Evolutionary conservation across 2,329 filamentous ascomycete species (phyloP).

Genomic region (Coleophoma cylindrospora): DNA sequence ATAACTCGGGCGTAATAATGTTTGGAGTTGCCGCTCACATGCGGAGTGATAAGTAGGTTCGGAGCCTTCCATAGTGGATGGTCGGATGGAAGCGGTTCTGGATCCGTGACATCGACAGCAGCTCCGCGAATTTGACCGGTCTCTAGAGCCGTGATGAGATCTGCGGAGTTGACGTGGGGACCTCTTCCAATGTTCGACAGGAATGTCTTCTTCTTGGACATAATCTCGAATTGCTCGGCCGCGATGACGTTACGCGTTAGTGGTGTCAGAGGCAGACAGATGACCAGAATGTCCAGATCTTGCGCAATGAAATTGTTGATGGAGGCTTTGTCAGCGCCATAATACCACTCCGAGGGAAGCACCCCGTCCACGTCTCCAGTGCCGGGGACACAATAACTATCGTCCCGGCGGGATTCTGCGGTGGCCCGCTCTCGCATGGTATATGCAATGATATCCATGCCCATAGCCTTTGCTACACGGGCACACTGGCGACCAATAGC

Average conservation of each 20-base stretch:
- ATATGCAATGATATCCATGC: slow-evolving; percentile 70
- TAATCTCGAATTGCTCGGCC: slow-evolving; percentile 40
- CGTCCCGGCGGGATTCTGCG: slow-evolving; percentile 57
- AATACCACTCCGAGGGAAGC: slow-evolving; percentile 47
- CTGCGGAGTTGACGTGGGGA: slow-evolving; percentile 50
- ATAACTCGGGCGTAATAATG: background rate
- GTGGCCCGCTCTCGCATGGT: slow-evolving; percentile 66
- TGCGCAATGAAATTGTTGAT: slow-evolving; percentile 45
- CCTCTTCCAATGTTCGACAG: slow-evolving; percentile 59
- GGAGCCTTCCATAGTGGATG: slow-evolving; percentile 65
- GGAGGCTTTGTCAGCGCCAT: slow-evolving; percentile 35
- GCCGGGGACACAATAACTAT: slow-evolving; percentile 62
- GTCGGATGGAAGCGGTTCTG: slow-evolving; percentile 66
- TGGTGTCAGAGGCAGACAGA: slow-evolving; percentile 45
- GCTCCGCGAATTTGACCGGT: slow-evolving; percentile 48
- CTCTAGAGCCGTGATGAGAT: slow-evolving; percentile 50
- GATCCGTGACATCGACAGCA: slow-evolving; percentile 73
- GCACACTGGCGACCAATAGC: slow-evolving; percentile 49
- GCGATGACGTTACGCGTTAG: slow-evolving; percentile 46
- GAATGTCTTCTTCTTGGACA: slow-evolving; percentile 46
- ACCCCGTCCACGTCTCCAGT: slow-evolving; percentile 50
- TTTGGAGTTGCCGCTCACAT: slow-evolving; percentile 28
- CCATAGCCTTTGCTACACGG: slow-evolving; percentile 56
- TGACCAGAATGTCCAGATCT: slow-evolving; percentile 46
- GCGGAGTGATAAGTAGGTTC: slow-evolving; percentile 60